phyloP scores from a whole-genome alignment of 1,284 basidiomycete species.

The Porogramme epimiltina region DNA sequence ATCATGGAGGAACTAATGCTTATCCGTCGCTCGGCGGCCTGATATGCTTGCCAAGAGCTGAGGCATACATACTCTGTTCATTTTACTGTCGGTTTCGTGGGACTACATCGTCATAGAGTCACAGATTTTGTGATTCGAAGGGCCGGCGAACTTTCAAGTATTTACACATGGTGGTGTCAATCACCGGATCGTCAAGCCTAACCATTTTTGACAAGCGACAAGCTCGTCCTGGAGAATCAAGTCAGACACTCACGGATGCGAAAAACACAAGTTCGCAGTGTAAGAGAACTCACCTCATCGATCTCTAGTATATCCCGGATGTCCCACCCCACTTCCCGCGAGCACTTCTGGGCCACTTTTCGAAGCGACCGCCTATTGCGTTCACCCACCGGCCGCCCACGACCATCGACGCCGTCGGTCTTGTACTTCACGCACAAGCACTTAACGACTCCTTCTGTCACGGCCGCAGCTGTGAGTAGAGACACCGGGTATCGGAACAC shows the following conservation, averaged over 20 bases:
- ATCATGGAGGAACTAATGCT: too few relatives aligned
- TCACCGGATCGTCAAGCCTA: conserved; percentile 2
- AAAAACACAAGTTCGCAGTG: too few relatives aligned
- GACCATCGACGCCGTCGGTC: conserved; percentile 26
- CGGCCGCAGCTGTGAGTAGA: conserved; percentile 49
- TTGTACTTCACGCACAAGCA: conserved; percentile 40
- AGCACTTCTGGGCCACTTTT: conserved; percentile 34
- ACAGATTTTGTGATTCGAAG: too few relatives aligned
- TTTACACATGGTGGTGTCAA: too few relatives aligned
- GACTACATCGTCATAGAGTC: too few relatives aligned
- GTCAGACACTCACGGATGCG: too few relatives aligned
- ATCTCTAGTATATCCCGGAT: conserved; percentile 28
- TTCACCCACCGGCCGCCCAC: conserved; percentile 18
- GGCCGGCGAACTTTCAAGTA: too few relatives aligned
- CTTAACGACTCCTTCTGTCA: conserved; percentile 45
- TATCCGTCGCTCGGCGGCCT: too few relatives aligned
- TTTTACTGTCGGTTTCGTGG: too few relatives aligned
- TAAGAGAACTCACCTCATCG: conserved; percentile 6
- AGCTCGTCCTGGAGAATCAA: conserved; percentile 6
- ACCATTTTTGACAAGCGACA: conserved; percentile 9
- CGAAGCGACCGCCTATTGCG: conserved; percentile 17
- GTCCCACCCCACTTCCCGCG: conserved; percentile 45
- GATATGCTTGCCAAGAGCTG: too few relatives aligned
- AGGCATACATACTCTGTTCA: too few relatives aligned
- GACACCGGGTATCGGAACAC: conserved; percentile 52